Base-by-base conservation (phyloP, 1,284 basidiomycete species). In the Ustilago shanxiensis region DNA sequence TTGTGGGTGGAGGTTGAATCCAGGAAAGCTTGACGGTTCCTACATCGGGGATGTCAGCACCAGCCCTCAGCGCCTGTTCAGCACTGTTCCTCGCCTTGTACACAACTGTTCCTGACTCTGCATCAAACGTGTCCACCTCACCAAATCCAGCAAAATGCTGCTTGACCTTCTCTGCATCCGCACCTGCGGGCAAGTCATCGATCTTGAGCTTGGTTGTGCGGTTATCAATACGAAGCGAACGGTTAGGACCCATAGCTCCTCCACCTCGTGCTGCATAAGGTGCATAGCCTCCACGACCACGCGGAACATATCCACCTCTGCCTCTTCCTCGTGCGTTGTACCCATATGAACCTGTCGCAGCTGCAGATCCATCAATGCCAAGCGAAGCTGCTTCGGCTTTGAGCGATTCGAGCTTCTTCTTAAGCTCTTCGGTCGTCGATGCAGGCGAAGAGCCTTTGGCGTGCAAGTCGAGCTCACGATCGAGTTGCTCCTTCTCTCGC, bases 211-310 rank as follows among this genome's bases (percentile, higher is more conserved):
- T 91, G 87, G 92, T 93, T 5, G 95, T 93, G 20, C 95, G 91
- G 81, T 96, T 95, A 87, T 98, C 95, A 26, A 98, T 90, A 78
- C 92, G 92, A 91, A 96, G 93, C 78, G 84, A 73, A n/a, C 79
- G 77, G 28, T 76, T 85, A 29, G 82, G 57, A 3, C 62, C 78
- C 49, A 90, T 88, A 39, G 90, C 88, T 22, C 79, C 82, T 3
- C 90, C 91, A 13, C 88, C 89, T 18, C 88, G 81, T 2, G 91
- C 88, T 1, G 91, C 88, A 10, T 90, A 92, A n/a, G 93, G 90
- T 1, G 91, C 91, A 72, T 92, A 89, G 72, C 92, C 92, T 4
- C 89, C 88, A 47, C 92, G 90, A 70, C 91, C 91, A 0, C 89
- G 86, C 24, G 88, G 84, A 41, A 86, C 70, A 45, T 84, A 76